Evolutionary conservation across 305 asterid species (phyloP).

Genomic region (Fraxinus latifolia): DNA sequence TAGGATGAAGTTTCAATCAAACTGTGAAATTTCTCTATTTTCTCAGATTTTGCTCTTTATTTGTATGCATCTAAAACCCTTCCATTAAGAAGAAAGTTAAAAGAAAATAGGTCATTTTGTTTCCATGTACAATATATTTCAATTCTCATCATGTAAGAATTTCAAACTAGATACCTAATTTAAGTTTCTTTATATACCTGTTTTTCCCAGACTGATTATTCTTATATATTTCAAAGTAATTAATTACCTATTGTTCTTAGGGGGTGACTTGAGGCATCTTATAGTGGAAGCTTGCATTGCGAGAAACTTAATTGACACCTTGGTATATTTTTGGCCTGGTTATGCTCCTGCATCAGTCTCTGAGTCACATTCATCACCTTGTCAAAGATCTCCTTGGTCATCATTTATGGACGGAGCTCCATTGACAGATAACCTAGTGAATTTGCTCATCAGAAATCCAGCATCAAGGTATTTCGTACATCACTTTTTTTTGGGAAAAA

Average conservation of each 20-base stretch:
- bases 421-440: conserved; percentile 23
- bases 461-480: conserved; percentile 28
- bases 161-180: neutral
- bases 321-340: conserved; percentile 33
- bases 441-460: conserved; percentile 22
- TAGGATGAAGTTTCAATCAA: neutral
- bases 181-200: neutral
- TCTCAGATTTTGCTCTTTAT: neutral
- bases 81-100: neutral
- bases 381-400: conserved; percentile 23
- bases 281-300: conserved; percentile 34
- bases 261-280: conserved; percentile 30
- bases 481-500: neutral
- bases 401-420: conserved; percentile 27
- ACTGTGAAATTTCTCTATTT: neutral
- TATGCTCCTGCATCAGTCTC: conserved; percentile 16
- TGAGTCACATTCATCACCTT: neutral
- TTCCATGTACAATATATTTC: neutral
- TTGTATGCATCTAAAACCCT: neutral
- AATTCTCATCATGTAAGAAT: neutral
- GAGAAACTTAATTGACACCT: conserved; percentile 27
- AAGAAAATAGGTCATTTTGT: neutral
- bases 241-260: neutral
- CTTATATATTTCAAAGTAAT: neutral
- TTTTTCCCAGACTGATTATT: neutral